These are phyloP conservation scores for Rostrohypoxylon terebratum DNA, from an alignment of 495 filamentous ascomycete genomes.

Conservation along the genomic window DNA sequence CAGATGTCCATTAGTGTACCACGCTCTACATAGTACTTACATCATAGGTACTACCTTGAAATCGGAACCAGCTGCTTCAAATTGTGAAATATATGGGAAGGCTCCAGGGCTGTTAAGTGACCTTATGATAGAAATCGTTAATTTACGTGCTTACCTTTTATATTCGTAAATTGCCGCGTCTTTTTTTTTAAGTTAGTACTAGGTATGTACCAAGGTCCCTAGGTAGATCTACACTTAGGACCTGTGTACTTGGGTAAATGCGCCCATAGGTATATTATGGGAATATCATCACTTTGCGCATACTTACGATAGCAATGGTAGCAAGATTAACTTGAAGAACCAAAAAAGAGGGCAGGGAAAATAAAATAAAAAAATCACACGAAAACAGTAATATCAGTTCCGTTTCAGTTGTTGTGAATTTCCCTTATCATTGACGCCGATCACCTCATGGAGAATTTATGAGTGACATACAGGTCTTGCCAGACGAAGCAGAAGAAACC, in stretches of 20 bases:
- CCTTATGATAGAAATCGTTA: too few relatives aligned
- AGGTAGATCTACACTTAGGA: too few relatives aligned
- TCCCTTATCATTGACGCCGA: constrained; percentile 59
- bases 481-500: constrained; percentile 62
- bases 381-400: neutral
- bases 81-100: too few relatives aligned
- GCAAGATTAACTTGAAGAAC: neutral
- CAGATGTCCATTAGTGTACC: constrained; percentile 9
- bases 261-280: too few relatives aligned
- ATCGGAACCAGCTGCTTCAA: too few relatives aligned
- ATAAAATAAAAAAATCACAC: neutral
- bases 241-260: too few relatives aligned
- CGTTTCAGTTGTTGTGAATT: constrained; percentile 36
- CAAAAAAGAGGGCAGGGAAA: neutral
- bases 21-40: neutral
- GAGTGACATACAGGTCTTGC: constrained; percentile 66
- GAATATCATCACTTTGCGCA: neutral
- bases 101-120: too few relatives aligned
- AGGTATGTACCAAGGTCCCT: too few relatives aligned
- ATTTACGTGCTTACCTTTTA: too few relatives aligned
- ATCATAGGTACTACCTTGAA: neutral
- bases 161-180: too few relatives aligned
- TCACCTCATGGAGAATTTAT: constrained; percentile 53
- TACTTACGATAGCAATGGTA: neutral
- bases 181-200: too few relatives aligned